Evolutionary conservation across 2,329 filamentous ascomycete genomes (phyloP), one percentile per base, ranked within the genome.

Genomic region (Tetracladium maxilliforme): DNA sequence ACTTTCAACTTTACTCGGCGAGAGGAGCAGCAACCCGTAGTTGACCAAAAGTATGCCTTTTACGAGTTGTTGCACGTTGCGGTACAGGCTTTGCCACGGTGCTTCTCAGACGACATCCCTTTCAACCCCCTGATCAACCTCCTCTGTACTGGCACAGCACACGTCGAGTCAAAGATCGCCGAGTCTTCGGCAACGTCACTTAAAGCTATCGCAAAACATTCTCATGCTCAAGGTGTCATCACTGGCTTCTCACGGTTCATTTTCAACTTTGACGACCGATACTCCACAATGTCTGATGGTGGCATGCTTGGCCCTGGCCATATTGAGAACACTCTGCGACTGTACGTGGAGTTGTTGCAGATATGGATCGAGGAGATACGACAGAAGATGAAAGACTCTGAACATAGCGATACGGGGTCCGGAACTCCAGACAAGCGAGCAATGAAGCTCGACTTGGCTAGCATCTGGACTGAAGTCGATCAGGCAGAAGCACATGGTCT

Each of bases 321-420:
- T 42, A 94, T 98, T 29, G 90, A 98, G 47, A 93, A 76, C 37
- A 98, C 90, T 0, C 52, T 98, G 12, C 76, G 79, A 33, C 62
- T 98, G 8, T 98, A 98, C 41, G 82, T 95, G 15, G 86, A 98
- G 49, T 56, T 98, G 5, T 61, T 98, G 9, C 75, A 86, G 33
- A 94, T 98, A 19, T 98, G 92, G 92, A 92, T 94, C 25, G 86
- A 94, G 33, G 87, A 95, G 43, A 92, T 98, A 33, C 79, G 80
- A 42, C 73, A 79, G 34, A 93, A 90, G 43, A 80, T 74, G 3
- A 76, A 72, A 35, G 80, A 84, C 31, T 76, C 72, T 6, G 64
- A 69, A 6, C 58, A 68, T 2, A 74, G 82, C 16, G 58, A 64
- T 4, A 54, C 62, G 6, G 80, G 86, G 23, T 64, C 70, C 12